A percentile compares a stretch with the other conserved stretches of the same genome.
phyloP scores from a whole-genome alignment of 2,329 filamentous ascomycete species.

The Thielaviopsis ethacetica region DNA sequence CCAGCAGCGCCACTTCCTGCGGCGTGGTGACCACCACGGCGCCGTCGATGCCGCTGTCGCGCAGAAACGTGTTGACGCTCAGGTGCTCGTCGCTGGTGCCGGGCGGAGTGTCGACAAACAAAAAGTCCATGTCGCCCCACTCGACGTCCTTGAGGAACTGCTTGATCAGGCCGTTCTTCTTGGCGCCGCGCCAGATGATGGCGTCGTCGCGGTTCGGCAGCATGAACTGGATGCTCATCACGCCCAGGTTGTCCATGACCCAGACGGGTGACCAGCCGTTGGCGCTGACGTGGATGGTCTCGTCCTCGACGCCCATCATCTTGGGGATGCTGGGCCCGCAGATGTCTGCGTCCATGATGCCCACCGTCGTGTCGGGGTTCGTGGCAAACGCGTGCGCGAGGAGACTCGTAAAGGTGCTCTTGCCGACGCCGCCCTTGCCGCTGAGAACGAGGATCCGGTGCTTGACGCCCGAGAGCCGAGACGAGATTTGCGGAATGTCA shows the following conservation, averaged over 20 bases:
- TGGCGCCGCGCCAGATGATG: slow-evolving; percentile 91
- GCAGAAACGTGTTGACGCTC: slow-evolving; percentile 80
- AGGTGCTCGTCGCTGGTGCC: slow-evolving; percentile 93
- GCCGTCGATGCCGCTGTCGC: slow-evolving; percentile 81
- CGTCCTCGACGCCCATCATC: slow-evolving; percentile 93
- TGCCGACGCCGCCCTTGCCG: slow-evolving; percentile 92
- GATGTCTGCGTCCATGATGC: slow-evolving; percentile 97
- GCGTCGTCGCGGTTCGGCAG: slow-evolving; percentile 84
- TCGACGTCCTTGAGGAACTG: slow-evolving; percentile 95
- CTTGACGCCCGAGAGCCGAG: slow-evolving; percentile 61
- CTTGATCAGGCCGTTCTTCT: slow-evolving; percentile 98
- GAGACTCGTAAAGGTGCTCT: slow-evolving; percentile 82
- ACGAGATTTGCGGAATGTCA: slow-evolving; percentile 76
- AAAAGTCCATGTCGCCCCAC: slow-evolving; percentile 87
- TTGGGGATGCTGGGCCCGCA: slow-evolving; percentile 93
- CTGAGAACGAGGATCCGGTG: slow-evolving; percentile 90
- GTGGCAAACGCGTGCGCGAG: slow-evolving; percentile 79
- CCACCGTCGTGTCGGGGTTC: slow-evolving; percentile 63
- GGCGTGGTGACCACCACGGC: slow-evolving; percentile 89
- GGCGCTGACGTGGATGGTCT: slow-evolving; percentile 82
- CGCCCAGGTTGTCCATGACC: slow-evolving; percentile 82
- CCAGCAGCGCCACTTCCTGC: slow-evolving; percentile 80
- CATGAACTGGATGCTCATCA: slow-evolving; percentile 99
- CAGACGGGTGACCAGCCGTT: slow-evolving; percentile 91
- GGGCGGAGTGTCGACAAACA: slow-evolving; percentile 89